Evolutionary conservation across 2,329 filamentous ascomycete species (phyloP).

Genomic region (Exophiala alcalophila): DNA sequence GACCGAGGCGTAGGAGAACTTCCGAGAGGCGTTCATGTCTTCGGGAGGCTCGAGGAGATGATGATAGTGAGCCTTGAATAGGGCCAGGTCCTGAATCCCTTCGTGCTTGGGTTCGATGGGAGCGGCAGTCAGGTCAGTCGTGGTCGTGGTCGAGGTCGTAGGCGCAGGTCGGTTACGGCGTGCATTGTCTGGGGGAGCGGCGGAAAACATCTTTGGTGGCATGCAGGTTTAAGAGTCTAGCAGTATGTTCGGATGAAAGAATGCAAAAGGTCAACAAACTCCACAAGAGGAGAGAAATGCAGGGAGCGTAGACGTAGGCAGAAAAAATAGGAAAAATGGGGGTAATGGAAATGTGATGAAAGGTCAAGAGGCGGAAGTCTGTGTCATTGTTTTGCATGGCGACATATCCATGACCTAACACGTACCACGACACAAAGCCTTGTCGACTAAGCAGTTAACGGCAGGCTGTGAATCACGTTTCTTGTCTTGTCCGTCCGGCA

Average conservation of each 20-base stretch:
- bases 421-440: conserved; percentile 18
- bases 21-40: conserved; percentile 24
- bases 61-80: conserved; percentile 1
- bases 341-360: conserved; percentile 29
- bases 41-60: conserved; percentile 22
- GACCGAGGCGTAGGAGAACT: conserved; percentile 31
- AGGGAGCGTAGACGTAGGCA: conserved; percentile 7
- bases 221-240: conserved; percentile 11
- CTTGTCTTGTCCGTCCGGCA: neutral
- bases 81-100: neutral
- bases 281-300: conserved; percentile 19
- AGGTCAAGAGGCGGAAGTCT: conserved; percentile 14
- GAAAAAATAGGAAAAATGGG: conserved; percentile 24
- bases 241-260: neutral
- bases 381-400: conserved; percentile 28
- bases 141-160: no score
- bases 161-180: no score
- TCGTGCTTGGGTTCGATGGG: conserved; percentile 6
- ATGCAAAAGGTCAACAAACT: conserved; percentile 12
- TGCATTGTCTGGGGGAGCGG: no score
- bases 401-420: conserved; percentile 18
- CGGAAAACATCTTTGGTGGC: no score
- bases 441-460: conserved; percentile 28
- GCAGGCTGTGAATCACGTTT: conserved; percentile 26
- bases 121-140: neutral